A percentile compares a stretch with the other conserved stretches of the same genome.
phyloP scores from a whole-genome alignment of 163 green algal species.

The Scenedesmus sp. region DNA sequence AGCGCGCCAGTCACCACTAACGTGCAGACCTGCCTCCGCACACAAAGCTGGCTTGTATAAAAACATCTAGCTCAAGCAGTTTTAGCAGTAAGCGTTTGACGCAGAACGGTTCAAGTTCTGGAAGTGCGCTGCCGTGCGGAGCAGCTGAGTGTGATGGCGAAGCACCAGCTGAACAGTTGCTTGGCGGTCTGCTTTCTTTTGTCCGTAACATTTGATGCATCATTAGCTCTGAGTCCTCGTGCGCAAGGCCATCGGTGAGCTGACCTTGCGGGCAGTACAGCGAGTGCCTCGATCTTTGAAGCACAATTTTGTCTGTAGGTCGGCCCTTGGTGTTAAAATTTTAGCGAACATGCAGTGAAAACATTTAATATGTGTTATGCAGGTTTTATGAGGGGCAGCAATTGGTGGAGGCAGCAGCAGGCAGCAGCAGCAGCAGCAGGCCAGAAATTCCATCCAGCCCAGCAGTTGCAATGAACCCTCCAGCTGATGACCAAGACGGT shows the following conservation, averaged over 20 bases:
- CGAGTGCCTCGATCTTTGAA: neutral
- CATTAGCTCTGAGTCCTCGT: neutral
- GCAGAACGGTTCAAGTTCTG: too few species aligned
- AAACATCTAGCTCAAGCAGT: too few species aligned
- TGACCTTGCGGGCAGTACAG: neutral
- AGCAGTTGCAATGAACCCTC: slow-evolving; percentile 4
- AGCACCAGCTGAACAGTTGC: neutral
- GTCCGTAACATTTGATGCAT: neutral
- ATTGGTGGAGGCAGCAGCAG: neutral
- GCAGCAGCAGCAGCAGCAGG: neutral
- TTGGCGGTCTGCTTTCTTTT: neutral
- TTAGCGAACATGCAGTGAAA: neutral
- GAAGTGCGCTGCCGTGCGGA: neutral
- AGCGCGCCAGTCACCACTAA: too few species aligned
- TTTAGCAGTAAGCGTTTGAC: too few species aligned
- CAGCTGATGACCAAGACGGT: neutral
- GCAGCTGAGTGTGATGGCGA: neutral
- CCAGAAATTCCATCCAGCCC: neutral
- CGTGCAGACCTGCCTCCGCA: too few species aligned
- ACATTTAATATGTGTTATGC: neutral
- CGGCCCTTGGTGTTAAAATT: neutral
- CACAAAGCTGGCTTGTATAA: too few species aligned
- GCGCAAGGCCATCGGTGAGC: neutral
- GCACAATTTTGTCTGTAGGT: neutral
- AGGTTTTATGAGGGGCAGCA: neutral